Conservation (phyloP, 73 alveolate species). For the Paraurostyla sp. region DNA sequence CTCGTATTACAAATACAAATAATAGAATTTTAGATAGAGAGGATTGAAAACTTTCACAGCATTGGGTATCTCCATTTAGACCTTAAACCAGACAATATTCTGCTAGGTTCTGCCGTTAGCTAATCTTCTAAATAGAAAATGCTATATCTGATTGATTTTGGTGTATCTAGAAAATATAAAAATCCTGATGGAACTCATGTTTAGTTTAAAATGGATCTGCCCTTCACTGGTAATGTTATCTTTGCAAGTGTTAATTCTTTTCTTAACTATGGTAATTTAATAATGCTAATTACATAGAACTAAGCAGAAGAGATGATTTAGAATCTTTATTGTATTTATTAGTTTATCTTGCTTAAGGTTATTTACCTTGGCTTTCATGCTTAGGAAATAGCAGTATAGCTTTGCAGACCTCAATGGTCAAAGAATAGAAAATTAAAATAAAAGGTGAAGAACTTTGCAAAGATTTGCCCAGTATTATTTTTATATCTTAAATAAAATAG, state of each 20-base stretch:
- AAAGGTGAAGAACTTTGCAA: constrained; percentile 57
- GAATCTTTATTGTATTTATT: constrained; percentile 57
- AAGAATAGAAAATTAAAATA: constrained; percentile 29
- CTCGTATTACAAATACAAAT: constrained; percentile 11
- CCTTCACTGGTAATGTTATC: constrained; percentile 52
- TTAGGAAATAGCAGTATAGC: neutral
- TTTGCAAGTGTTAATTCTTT: constrained; percentile 60
- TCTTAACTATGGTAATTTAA: constrained; percentile 28
- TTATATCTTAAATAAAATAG: neutral
- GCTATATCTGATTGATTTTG: constrained; percentile 56
- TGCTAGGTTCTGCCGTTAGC: neutral
- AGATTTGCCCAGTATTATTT: constrained; percentile 50
- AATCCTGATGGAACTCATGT: constrained; percentile 14
- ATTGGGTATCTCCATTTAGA: constrained; percentile 58
- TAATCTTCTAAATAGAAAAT: neutral
- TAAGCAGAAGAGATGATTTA: constrained; percentile 67
- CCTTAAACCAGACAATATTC: constrained; percentile 53
- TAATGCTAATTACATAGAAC: neutral
- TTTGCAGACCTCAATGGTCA: constrained; percentile 8
- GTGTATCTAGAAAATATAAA: constrained; percentile 9
- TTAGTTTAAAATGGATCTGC: neutral
- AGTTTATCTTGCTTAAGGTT: constrained; percentile 45
- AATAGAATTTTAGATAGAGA: constrained; percentile 13
- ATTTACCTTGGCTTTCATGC: constrained; percentile 51
- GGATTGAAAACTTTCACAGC: constrained; percentile 48